Percentiles rank a stretch among this genome's conserved stretches.
Evolutionary conservation across 306 rosid species (phyloP).

Genomic region (Sphenostylis stenocarpa): DNA sequence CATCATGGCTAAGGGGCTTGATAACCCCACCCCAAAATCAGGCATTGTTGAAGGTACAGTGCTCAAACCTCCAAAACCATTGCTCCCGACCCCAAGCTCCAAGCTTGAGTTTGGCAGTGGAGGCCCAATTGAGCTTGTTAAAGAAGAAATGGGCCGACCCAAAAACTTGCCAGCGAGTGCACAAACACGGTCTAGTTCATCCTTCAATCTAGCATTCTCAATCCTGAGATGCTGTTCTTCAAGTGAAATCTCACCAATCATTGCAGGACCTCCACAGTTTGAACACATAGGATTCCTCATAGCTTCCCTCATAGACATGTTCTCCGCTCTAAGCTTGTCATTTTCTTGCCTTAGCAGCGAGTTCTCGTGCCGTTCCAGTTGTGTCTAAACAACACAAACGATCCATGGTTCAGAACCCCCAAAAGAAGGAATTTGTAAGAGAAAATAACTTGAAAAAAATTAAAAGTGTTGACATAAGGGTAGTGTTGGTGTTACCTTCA

Average conservation of each 20-base stretch:
- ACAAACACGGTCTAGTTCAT: conserved; percentile 83
- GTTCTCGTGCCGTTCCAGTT: conserved; percentile 93
- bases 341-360: conserved; percentile 81
- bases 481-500: conserved; percentile 56
- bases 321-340: conserved; percentile 87
- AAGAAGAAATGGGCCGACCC: conserved; percentile 70
- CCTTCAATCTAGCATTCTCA: conserved; percentile 82
- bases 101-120: conserved; percentile 73
- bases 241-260: conserved; percentile 75
- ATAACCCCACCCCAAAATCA: conserved; percentile 62
- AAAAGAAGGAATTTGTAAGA: neutral
- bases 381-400: conserved; percentile 56
- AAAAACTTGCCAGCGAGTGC: conserved; percentile 79
- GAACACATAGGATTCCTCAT: conserved; percentile 88
- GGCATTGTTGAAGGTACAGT: conserved; percentile 57
- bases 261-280: conserved; percentile 85
- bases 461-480: neutral
- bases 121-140: conserved; percentile 51
- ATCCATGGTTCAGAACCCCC: neutral
- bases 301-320: conserved; percentile 88
- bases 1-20: conserved; percentile 42
- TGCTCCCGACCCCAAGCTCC: conserved; percentile 82
- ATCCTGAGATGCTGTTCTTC: conserved; percentile 90
- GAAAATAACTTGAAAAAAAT: neutral
- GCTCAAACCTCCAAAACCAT: conserved; percentile 62